These are phyloP conservation scores for Phytophthora cactorum DNA, from an alignment of 352 stramenopile species.

Conservation along the genomic window DNA sequence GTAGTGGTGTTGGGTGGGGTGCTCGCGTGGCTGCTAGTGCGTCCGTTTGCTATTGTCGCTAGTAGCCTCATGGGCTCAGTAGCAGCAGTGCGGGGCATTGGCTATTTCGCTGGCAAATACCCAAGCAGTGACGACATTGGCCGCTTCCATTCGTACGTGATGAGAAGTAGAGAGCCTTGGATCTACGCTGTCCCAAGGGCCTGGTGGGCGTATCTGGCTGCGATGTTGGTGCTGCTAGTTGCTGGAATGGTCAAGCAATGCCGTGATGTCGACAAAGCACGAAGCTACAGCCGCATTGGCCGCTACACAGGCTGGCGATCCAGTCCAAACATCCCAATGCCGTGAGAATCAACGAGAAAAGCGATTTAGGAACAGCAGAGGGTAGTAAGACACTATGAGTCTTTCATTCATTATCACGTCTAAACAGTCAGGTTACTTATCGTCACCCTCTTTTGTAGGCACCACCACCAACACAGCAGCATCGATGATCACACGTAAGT, in stretches of 20 bases:
- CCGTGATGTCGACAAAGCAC: constrained; percentile 22
- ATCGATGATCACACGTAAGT: constrained; percentile 65
- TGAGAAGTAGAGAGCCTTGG: constrained; percentile 20
- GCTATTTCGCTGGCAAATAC: constrained; percentile 76
- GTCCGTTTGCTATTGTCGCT: constrained; percentile 55
- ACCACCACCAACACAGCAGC: constrained; percentile 43
- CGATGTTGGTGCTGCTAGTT: constrained; percentile 52
- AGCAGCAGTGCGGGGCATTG: constrained; percentile 60
- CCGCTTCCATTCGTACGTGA: constrained; percentile 42
- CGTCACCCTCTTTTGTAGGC: constrained; percentile 13
- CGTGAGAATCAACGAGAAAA: constrained; percentile 8
- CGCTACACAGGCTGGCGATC: constrained; percentile 31
- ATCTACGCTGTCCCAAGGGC: constrained; percentile 50
- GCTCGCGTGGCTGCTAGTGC: constrained; percentile 65
- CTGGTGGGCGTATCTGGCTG: constrained; percentile 75
- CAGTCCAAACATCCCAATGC: constrained; percentile 14
- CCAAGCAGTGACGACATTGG: constrained; percentile 63
- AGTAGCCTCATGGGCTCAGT: constrained; percentile 70
- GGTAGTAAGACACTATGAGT: constrained; percentile 1
- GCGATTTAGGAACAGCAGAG: constrained; percentile 6
- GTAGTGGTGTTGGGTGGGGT: constrained; percentile 48
- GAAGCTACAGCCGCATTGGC: constrained; percentile 26
- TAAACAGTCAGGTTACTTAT: constrained; percentile 26
- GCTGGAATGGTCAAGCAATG: constrained; percentile 46
- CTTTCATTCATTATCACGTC: constrained; percentile 24